Base-by-base conservation (phyloP, 139 green algal genomes). In the Zygnema circumcarinatum region DNA sequence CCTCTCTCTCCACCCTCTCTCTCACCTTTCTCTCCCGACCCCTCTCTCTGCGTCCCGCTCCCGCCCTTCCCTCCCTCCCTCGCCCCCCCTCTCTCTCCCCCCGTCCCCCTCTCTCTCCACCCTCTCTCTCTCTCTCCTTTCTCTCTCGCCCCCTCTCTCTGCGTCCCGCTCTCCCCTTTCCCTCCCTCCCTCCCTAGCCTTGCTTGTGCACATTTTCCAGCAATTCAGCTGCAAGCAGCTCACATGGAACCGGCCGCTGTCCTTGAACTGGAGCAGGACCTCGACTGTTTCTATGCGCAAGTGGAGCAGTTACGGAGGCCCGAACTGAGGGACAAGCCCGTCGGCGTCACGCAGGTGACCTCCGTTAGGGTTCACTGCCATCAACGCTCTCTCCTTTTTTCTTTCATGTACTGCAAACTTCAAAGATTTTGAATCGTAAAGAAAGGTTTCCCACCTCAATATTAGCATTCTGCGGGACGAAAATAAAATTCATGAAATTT, bases 271-370 rank as follows among this genome's bases (percentile, higher is more conserved):
- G 29, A 35, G 81, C 84, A 90, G 85, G 86, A 90, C 68, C 52
- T 88, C 39, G 87, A 91, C 86, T 91, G 82, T 35, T 91, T 91
- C 84, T 91, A 91, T 40, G 88, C 88, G 1, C 88, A 92, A 69
- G 92, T 94, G 21, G 95, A 98, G 87, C 93, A 98, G 88, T 41
- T 94, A 0, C 86, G 93, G 1, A 89, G 94, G 31, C 92, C 93
- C 0, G 25, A 32, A 1, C 86, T 95, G 39, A 72, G 41, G 1
- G 81, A 84, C 39, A 41, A 79, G 7, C 92, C 94, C 22, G 52
- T 96, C 3, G 94, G 83, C 20, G 89, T 98, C 2, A 98, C 95
- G 0, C 95, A 98, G 56, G 80, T 86, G 7, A 20, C 21, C 35
- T 87, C 96, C 96, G 87, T 83, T 89, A 20, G 38, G 20, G 72